Conservation (phyloP, 1,284 basidiomycete species). For the Mycena sp. region DNA sequence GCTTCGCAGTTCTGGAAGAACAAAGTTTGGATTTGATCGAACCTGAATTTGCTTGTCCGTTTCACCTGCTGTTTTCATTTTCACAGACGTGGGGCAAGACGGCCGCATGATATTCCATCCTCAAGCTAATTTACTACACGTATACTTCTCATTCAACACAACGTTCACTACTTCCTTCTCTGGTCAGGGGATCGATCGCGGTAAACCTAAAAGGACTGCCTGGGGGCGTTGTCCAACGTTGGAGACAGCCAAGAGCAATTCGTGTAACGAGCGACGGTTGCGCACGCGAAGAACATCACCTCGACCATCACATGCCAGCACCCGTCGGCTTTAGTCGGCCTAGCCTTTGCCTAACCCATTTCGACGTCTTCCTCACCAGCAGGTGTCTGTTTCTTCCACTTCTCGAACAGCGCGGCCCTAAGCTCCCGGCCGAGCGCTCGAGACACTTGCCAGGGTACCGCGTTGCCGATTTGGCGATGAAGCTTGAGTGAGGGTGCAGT, state of each 20-base stretch:
- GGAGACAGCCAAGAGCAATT: not conserved
- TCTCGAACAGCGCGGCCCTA: conserved; percentile 57
- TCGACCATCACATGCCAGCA: not conserved
- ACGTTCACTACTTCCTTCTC: too few relatives aligned
- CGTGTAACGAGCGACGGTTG: not conserved
- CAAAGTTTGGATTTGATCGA: not conserved
- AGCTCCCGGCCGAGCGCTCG: conserved; percentile 73
- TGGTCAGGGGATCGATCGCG: too few relatives aligned
- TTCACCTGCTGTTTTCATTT: too few relatives aligned
- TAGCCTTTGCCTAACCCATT: not conserved
- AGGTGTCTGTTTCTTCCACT: conserved; percentile 55
- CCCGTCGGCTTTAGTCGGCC: conserved; percentile 12
- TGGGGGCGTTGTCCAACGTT: too few relatives aligned
- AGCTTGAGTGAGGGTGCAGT: conserved; percentile 55
- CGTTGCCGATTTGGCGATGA: conserved; percentile 83
- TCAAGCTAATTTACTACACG: not conserved
- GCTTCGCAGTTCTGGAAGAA: not conserved
- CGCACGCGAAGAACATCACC: conserved; percentile 3
- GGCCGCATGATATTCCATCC: not conserved
- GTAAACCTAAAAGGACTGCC: too few relatives aligned
- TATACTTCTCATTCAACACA: too few relatives aligned
- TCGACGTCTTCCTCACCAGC: conserved; percentile 13
- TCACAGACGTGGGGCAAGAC: too few relatives aligned
- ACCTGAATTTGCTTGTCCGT: not conserved
- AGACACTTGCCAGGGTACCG: conserved; percentile 73